phyloP scores from a whole-genome alignment of 2,329 filamentous ascomycete species.

The Pseudopithomyces maydicus region DNA sequence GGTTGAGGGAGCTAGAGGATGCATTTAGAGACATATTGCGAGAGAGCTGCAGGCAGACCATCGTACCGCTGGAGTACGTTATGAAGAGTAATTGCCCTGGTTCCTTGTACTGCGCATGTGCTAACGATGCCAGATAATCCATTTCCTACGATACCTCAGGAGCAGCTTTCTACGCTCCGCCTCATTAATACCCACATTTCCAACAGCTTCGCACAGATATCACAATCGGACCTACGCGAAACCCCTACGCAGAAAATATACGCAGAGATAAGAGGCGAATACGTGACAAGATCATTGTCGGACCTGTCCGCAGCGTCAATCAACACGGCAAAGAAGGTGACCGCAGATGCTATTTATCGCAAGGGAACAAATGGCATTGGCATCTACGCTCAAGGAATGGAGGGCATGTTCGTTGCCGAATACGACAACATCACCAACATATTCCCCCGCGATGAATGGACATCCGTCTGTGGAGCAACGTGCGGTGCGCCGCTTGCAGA shows the following conservation, averaged over 20 bases:
- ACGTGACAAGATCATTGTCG: constrained; percentile 79
- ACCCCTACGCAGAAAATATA: constrained; percentile 82
- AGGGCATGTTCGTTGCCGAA: constrained; percentile 84
- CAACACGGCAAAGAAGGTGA: constrained; percentile 76
- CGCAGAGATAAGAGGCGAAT: constrained; percentile 82
- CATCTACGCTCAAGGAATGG: constrained; percentile 84
- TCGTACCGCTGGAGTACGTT: constrained; percentile 90
- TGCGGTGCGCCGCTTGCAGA: constrained; percentile 79
- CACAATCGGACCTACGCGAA: constrained; percentile 57
- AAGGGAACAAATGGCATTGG: constrained; percentile 89
- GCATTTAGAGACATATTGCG: constrained; percentile 79
- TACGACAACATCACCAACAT: constrained; percentile 89
- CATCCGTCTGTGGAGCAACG: constrained; percentile 75
- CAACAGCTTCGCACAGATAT: constrained; percentile 58
- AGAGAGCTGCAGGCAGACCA: constrained; percentile 72
- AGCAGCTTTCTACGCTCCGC: constrained; percentile 75
- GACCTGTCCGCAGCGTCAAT: constrained; percentile 84
- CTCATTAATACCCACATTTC: constrained; percentile 80
- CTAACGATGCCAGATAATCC: constrained; percentile 57
- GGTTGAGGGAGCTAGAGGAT: constrained; percentile 81
- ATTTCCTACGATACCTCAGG: constrained; percentile 80
- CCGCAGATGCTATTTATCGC: constrained; percentile 80
- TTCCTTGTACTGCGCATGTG: not conserved
- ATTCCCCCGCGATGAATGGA: constrained; percentile 86
- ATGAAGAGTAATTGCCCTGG: constrained; percentile 71